A percentile compares a stretch with the other conserved stretches of the same genome.
Conservation (phyloP, 441 rosid genomes). For the Populus tomentosa region DNA sequence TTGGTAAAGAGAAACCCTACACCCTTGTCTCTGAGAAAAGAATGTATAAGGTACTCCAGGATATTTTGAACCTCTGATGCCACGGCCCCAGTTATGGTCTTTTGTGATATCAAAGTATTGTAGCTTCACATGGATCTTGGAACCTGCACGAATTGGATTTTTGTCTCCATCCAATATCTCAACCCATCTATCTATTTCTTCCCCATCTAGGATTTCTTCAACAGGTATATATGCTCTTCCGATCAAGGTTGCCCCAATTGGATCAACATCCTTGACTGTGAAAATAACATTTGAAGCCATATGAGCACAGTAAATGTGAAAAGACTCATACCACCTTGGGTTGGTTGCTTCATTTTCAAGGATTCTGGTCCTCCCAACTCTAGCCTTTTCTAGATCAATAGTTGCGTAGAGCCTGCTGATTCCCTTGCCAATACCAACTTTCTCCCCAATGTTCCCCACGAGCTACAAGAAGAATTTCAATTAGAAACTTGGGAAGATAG, state of each 20-base stretch:
- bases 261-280: constrained; percentile 86
- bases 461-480: constrained; percentile 41
- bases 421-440: constrained; percentile 80
- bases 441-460: constrained; percentile 65
- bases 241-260: constrained; percentile 85
- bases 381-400: constrained; percentile 83
- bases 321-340: constrained; percentile 95
- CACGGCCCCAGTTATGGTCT: constrained; percentile 64
- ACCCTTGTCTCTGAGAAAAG: constrained; percentile 80
- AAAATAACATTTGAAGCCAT: constrained; percentile 72
- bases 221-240: constrained; percentile 87
- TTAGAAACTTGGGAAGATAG: constrained; percentile 15
- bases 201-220: constrained; percentile 57
- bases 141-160: constrained; percentile 54
- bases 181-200: constrained; percentile 82
- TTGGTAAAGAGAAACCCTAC: constrained; percentile 86
- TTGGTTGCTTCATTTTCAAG: constrained; percentile 50
- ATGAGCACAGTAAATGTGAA: constrained; percentile 92
- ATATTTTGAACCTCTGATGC: constrained; percentile 65
- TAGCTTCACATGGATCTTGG: constrained; percentile 86
- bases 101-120: constrained; percentile 63
- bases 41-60: constrained; percentile 96
- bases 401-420: constrained; percentile 69
- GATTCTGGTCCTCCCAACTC: constrained; percentile 89
- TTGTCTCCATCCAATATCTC: constrained; percentile 67